Evolutionary conservation across 352 stramenopile genomes (phyloP).

Genomic region (Phytophthora cactorum): DNA sequence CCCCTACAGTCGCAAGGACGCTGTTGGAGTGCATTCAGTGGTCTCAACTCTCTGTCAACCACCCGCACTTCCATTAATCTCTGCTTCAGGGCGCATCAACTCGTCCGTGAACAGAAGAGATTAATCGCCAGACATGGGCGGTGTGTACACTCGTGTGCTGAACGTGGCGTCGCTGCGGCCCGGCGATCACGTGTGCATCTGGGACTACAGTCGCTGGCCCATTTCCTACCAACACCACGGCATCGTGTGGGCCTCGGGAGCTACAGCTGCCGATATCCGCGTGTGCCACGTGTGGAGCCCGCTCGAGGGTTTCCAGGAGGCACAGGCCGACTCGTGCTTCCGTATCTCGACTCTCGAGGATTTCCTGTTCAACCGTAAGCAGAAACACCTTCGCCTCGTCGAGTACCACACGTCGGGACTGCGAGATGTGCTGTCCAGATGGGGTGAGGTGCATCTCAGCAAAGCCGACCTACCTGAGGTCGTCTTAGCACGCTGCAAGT

Average conservation of each 20-base stretch:
- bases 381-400: slow-evolving; percentile 72
- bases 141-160: slow-evolving; percentile 81
- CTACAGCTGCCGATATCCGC: slow-evolving; percentile 61
- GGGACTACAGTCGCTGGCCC: slow-evolving; percentile 87
- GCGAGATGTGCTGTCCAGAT: slow-evolving; percentile 77
- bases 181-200: slow-evolving; percentile 87
- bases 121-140: slow-evolving; percentile 47
- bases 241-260: slow-evolving; percentile 84
- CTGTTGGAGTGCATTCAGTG: slow-evolving; percentile 11
- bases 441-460: slow-evolving; percentile 88
- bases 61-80: slow-evolving; percentile 14
- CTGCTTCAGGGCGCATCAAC: neutral
- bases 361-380: slow-evolving; percentile 73
- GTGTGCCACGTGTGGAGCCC: slow-evolving; percentile 90
- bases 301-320: slow-evolving; percentile 71
- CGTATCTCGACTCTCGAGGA: slow-evolving; percentile 88
- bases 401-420: slow-evolving; percentile 88
- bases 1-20: slow-evolving; percentile 7
- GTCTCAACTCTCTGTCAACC: neutral
- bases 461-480: slow-evolving; percentile 86
- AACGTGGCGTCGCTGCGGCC: slow-evolving; percentile 78
- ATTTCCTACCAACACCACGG: slow-evolving; percentile 89
- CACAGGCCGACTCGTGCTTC: slow-evolving; percentile 87
- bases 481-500: slow-evolving; percentile 83
- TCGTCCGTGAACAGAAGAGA: neutral